phyloP scores from a whole-genome alignment of 306 rosid genomes.

The Oemleria cerasiformis region DNA sequence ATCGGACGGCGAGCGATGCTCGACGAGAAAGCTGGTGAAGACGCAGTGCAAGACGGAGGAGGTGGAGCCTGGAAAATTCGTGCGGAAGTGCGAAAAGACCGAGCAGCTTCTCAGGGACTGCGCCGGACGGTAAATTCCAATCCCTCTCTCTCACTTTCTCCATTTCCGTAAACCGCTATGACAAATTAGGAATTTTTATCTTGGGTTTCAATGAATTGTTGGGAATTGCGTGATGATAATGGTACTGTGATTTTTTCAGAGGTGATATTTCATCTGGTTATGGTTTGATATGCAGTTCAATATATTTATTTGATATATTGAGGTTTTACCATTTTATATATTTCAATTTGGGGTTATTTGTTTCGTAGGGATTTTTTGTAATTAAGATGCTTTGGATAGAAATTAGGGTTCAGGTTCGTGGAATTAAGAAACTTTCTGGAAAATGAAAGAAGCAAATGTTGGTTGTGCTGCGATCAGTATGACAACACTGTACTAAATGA shows the following conservation, averaged over 20 bases:
- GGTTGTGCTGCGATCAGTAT: not conserved
- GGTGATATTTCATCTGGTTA: not conserved
- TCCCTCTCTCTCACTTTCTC: not conserved
- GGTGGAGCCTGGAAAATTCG: constrained; percentile 75
- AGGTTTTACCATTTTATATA: not conserved
- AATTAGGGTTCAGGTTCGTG: not conserved
- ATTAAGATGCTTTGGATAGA: not conserved
- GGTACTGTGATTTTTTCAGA: not conserved
- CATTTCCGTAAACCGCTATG: not conserved
- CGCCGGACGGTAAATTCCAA: constrained; percentile 49
- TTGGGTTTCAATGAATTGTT: constrained; percentile 4
- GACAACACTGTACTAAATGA: not conserved
- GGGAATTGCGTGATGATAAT: not conserved
- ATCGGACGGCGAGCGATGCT: constrained; percentile 36
- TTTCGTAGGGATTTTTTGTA: not conserved
- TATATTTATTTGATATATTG: no score
- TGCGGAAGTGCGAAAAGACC: constrained; percentile 78
- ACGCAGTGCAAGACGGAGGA: constrained; percentile 79
- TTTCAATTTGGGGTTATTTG: not conserved
- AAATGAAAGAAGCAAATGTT: not conserved
- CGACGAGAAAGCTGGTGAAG: constrained; percentile 56
- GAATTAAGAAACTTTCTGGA: not conserved
- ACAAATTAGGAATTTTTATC: not conserved
- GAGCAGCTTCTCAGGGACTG: constrained; percentile 73
- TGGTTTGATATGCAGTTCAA: not conserved